Base-by-base conservation (phyloP, 805 yeast genomes). In the Ogataea haglerorum region DNA sequence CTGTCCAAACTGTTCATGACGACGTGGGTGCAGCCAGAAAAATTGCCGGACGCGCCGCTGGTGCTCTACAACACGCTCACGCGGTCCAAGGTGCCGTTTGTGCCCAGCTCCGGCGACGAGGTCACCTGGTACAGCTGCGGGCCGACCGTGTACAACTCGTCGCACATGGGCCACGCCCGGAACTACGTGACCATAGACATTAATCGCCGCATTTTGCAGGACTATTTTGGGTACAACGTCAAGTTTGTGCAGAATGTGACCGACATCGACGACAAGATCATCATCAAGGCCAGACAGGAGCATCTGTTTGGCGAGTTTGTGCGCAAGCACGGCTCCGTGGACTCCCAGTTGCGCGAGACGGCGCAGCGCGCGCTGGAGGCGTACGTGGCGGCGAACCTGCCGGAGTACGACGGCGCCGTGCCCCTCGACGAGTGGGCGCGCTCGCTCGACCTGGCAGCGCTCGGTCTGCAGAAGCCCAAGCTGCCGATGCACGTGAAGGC, bases 101-200 rank as follows among this genome's bases (percentile, higher is more conserved):
- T 80, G n/a, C 95, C 98, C 2, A 64, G 70, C 42, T 66, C 69
- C 19, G 75, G 76, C 2, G 75, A 76, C 45, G 76, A 74, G 44
- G 85, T 93, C 36, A 75, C 89, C 1, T 93, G 99, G 99, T 93
- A 93, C 68, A 85, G 89, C 43, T 93, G 99, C 74, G 99, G 99
- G 5, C 99, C 99, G 10, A 93, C 99, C 0, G 99, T 93, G 12
- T 93, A 93, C 59, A 96, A 93, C 64, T 80, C 93, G 24, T 78
- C 90, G 38, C 99, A 93, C 60, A 89, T 93, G 97, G 99, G 99
- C 16, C 99, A 93, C 63, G 99, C 99, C 10, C 75, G 99, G 64
- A 93, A 93, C 66, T 93, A 93, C 57, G 98, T 93, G 36, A 79
- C 96, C 8, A 86, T 85, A 38, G 99, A 93, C 63, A 88, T 93